phyloP scores from a whole-genome alignment of 2,329 filamentous ascomycete genomes.

The Boeremia exigua region DNA sequence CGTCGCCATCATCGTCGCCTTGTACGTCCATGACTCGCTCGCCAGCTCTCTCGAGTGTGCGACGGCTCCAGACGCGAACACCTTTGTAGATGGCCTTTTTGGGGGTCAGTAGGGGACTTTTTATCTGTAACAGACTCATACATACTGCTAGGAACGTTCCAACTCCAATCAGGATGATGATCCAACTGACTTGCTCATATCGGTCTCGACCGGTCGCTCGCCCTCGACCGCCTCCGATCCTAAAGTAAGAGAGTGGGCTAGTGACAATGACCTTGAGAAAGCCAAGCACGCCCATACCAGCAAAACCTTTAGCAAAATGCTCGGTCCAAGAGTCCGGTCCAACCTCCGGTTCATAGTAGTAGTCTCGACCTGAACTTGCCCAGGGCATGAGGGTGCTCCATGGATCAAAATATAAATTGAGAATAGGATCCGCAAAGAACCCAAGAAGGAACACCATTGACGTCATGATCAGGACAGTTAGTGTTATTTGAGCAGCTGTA shows the following conservation, averaged over 20 bases:
- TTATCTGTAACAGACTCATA: conserved; percentile 22
- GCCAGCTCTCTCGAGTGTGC: conserved; percentile 76
- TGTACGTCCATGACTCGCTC: conserved; percentile 85
- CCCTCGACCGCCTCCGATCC: conserved; percentile 60
- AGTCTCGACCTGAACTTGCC: conserved; percentile 26
- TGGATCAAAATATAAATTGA: conserved; percentile 86
- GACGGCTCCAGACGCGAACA: conserved; percentile 74
- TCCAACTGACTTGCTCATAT: conserved; percentile 77
- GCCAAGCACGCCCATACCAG: conserved; percentile 86
- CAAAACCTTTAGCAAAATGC: conserved; percentile 88
- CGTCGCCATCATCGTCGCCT: conserved; percentile 63
- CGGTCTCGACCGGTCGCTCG: conserved; percentile 75
- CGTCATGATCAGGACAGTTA: conserved; percentile 77
- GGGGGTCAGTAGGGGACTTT: conserved; percentile 12
- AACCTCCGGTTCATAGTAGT: conserved; percentile 43
- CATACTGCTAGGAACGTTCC: conserved; percentile 78
- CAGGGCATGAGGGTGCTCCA: conserved; percentile 50
- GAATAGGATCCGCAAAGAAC: conserved; percentile 90
- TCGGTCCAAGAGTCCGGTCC: conserved; percentile 69
- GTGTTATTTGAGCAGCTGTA: conserved; percentile 64
- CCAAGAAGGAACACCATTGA: conserved; percentile 80
- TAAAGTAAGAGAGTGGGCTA: conserved; percentile 77
- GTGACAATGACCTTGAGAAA: conserved; percentile 80
- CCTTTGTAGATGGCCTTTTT: conserved; percentile 78
- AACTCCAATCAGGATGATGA: conserved; percentile 80